Evolutionary conservation across 176 grass and related monocot species (phyloP).

Genomic region (Alopecurus myosuroides): DNA sequence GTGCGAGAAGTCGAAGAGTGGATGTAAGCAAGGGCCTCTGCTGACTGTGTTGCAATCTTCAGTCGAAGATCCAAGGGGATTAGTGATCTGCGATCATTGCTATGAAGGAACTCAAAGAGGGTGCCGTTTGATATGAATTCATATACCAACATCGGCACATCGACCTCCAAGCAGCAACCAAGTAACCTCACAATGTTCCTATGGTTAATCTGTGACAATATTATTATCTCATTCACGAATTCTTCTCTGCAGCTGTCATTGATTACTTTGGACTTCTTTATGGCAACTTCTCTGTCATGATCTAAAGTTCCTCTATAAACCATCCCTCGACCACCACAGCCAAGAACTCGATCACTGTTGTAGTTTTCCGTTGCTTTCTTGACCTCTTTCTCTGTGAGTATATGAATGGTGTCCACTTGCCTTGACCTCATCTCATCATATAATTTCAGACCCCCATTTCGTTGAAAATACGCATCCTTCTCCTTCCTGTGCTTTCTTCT

Average conservation of each 20-base stretch:
- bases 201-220: conserved; percentile 61
- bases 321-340: conserved; percentile 43
- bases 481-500: conserved; percentile 27
- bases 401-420: conserved; percentile 28
- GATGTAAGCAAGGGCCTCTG: conserved; percentile 46
- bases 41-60: conserved; percentile 37
- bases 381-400: conserved; percentile 40
- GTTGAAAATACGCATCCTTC: conserved; percentile 37
- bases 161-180: conserved; percentile 56
- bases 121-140: conserved; percentile 53
- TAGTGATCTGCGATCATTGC: background rate
- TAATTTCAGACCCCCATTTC: conserved; percentile 41
- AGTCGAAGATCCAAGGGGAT: conserved; percentile 40
- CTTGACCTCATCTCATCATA: conserved; percentile 45
- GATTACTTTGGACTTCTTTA: conserved; percentile 45
- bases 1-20: conserved; percentile 44
- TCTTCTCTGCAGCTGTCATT: conserved; percentile 38
- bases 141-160: conserved; percentile 39
- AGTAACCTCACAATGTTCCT: conserved; percentile 44
- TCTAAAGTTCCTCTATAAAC: conserved; percentile 41
- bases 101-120: conserved; percentile 42
- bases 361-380: conserved; percentile 50
- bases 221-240: conserved; percentile 57
- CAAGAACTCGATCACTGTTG: conserved; percentile 25
- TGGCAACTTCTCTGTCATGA: conserved; percentile 37